Base-by-base conservation (phyloP, 2,329 filamentous ascomycete genomes). In the Botrytis medusae region DNA sequence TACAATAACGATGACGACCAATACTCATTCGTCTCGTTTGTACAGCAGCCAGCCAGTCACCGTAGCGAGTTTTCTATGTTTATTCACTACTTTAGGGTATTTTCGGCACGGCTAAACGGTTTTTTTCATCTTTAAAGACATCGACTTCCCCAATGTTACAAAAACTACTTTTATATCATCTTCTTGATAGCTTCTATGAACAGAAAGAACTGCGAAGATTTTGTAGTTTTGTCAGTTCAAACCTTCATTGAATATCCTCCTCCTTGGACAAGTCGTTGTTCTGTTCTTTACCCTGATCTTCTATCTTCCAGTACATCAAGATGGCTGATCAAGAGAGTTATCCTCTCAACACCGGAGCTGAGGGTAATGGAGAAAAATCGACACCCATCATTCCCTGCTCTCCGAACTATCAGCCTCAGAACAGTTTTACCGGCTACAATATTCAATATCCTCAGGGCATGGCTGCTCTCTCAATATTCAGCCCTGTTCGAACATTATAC, bases 351-450 rank as follows among this genome's bases (percentile, higher is more conserved):
- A 1, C 46, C 2, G 8, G 9, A 22, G 4, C 8, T 10, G 32
- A 6, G 8, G 4, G 2, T 29, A 10, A 37, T 18, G 37, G 0
- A 40, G 22, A 25, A 2, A 20, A 37, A 9, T 20, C 22, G 5
- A 22, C 34, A 12, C 22, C 16, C 4, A 7, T 12, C 4, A 40
- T 5, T 1, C 25, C 34, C 1, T 25, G 4, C 2, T 1, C 5
- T 29, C 32, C 25, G 9, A 37, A 10, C 8, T 2, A 1, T 9
- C 34, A 9, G 37, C 8, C 6, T n/a, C 34, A n/a, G 37, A 62
- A 8, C 29, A 0, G 2, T 0, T 4, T 34, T 6, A 3, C 8
- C 1, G 14, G 14, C 5, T n/a, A n/a, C n/a, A n/a, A n/a, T n/a
- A n/a, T n/a, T n/a, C n/a, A n/a, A n/a, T n/a, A n/a, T n/a, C n/a